phyloP scores from a whole-genome alignment of 495 filamentous ascomycete species.

The Bryoglossum gracile region DNA sequence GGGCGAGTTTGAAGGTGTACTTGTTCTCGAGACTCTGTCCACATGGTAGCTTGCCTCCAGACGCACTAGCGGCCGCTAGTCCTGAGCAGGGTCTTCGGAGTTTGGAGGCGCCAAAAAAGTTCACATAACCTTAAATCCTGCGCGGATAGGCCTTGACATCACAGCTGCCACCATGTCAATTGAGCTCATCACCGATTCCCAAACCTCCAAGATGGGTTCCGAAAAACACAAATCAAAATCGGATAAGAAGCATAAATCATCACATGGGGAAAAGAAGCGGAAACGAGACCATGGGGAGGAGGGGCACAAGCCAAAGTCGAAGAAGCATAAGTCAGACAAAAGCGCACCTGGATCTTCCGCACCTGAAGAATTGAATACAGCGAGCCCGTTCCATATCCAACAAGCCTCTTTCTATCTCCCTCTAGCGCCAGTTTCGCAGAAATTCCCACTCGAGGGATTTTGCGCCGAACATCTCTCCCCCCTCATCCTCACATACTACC shows the following conservation, averaged over 20 bases:
- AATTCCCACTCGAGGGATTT: slow-evolving; percentile 54
- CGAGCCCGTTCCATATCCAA: slow-evolving; percentile 53
- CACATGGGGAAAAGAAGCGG: slow-evolving; percentile 45
- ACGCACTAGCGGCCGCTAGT: slow-evolving; percentile 15
- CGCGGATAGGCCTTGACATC: neutral
- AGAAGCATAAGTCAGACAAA: slow-evolving; percentile 31
- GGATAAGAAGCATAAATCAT: slow-evolving; percentile 22
- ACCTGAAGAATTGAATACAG: slow-evolving; percentile 1
- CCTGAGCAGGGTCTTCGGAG: no score
- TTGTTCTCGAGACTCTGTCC: slow-evolving; percentile 5
- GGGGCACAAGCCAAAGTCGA: slow-evolving; percentile 38
- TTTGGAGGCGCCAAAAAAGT: slow-evolving; percentile 9
- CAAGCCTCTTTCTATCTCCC: slow-evolving; percentile 64
- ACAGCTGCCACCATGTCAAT: slow-evolving; percentile 12
- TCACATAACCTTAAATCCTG: slow-evolving; percentile 7
- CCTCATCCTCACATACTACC: slow-evolving; percentile 66
- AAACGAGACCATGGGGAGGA: slow-evolving; percentile 45
- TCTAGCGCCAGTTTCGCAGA: slow-evolving; percentile 57
- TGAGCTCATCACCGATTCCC: slow-evolving; percentile 4
- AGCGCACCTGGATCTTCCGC: slow-evolving; percentile 3
- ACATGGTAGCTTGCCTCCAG: no score
- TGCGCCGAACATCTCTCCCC: slow-evolving; percentile 72
- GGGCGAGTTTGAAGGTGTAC: slow-evolving; percentile 6
- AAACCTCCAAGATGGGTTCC: slow-evolving; percentile 20
- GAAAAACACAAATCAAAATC: slow-evolving; percentile 21